Evolutionary conservation across 768 basidiomycete species (phyloP).

Genomic region (Pisolithus orientalis): DNA sequence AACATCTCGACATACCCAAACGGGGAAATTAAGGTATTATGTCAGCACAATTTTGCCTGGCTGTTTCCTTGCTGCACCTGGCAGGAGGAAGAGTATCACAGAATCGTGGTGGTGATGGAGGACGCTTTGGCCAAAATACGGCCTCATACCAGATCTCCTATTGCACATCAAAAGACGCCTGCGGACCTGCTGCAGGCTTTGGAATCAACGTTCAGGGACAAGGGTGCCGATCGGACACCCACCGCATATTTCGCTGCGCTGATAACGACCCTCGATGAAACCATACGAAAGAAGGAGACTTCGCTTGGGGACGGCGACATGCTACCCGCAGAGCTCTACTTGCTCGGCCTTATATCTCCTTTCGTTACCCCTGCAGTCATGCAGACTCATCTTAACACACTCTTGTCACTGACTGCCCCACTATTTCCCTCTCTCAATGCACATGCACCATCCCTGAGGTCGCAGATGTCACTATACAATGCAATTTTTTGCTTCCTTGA

Average conservation of each 20-base stretch:
- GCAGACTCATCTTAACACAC: slow-evolving; percentile 62
- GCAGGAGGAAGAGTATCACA: not conserved
- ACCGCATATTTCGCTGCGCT: slow-evolving; percentile 96
- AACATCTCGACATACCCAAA: not conserved
- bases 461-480: slow-evolving; percentile 75
- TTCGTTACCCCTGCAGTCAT: slow-evolving; percentile 76
- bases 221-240: slow-evolving; percentile 58
- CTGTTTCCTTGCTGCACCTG: not conserved
- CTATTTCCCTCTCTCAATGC: slow-evolving; percentile 61
- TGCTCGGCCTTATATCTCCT: slow-evolving; percentile 27
- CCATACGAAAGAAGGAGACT: slow-evolving; percentile 53
- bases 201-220: slow-evolving; percentile 73
- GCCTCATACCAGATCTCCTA: slow-evolving; percentile 71
- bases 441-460: slow-evolving; percentile 78
- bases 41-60: slow-evolving; percentile 27
- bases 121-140: slow-evolving; percentile 76
- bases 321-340: slow-evolving; percentile 29
- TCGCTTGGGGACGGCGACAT: slow-evolving; percentile 66
- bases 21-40: slow-evolving; percentile 11
- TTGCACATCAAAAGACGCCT: slow-evolving; percentile 86
- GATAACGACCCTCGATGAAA: slow-evolving; percentile 76
- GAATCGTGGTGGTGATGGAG: slow-evolving; percentile 39
- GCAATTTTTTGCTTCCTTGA: slow-evolving; percentile 66
- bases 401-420: slow-evolving; percentile 71
- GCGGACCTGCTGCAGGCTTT: slow-evolving; percentile 81